Evolutionary conservation across 208 protist genomes (phyloP), one percentile per base, ranked within the genome.

Genomic region (Acanthamoeba royreba): DNA sequence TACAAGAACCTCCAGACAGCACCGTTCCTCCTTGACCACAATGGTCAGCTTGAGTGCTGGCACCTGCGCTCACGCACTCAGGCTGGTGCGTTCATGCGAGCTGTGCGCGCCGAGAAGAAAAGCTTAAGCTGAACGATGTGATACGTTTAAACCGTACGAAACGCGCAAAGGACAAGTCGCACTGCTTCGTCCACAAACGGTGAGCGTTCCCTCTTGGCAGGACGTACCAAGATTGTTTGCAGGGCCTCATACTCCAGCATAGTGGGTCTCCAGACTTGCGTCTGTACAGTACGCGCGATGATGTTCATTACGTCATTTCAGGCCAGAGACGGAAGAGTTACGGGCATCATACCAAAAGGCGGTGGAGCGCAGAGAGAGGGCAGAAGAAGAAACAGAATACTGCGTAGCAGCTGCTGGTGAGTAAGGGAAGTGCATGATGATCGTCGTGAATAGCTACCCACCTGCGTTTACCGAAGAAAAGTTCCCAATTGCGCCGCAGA

Each of bases 11-110:
- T 53, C 42, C 72, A 83, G 11, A 31, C 35, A 1, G 72, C 72
- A 4, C 72, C 72, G 2, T 83, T 52, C 42, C 72, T 83, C 43
- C 43, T 83, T n/a, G 72, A 83, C 42, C 72, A 83, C 72, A 83
- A 83, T 31, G 72, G 72, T 43, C 72, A 83, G 43, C 45, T 83
- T 43, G 72, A 83, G 42, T 83, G 72, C 72, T 83, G 72, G 72
- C 11, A 38, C 22, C 72, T 83, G 0, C 72, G 19, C 43, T 83
- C 72, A 8, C 0, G 8, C 25, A 43, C 72, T 43, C 28, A 83
- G 25, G 45, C 52, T 31, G 72, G 52, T 1, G 19, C 42, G 42
- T 43, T 83, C 1, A 19, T 83, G n/a, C 72, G 19, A 1, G 72
- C 72, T 52, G 72, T 40, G 25, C 28, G 22, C 25, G 72, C 72